Conservation (phyloP, 352 stramenopile species). For the Phytopythium aichiense region DNA sequence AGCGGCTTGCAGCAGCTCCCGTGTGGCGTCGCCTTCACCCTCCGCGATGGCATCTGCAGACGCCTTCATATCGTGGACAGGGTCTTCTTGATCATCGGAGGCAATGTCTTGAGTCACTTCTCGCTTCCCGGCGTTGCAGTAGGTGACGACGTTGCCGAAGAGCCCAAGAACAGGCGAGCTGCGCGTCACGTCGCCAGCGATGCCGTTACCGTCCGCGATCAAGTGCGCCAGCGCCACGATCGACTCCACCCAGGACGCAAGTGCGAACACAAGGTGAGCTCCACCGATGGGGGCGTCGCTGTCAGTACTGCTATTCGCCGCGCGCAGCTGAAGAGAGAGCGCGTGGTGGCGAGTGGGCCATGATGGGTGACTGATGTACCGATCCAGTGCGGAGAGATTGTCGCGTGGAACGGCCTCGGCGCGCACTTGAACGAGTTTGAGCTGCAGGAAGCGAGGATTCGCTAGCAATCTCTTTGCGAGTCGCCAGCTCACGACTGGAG, state of each 20-base stretch:
- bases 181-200: slow-evolving; percentile 48
- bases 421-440: slow-evolving; percentile 41
- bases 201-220: slow-evolving; percentile 33
- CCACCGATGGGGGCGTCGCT: neutral
- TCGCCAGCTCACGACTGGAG: slow-evolving; percentile 66
- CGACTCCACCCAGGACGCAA: slow-evolving; percentile 55
- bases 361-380: slow-evolving; percentile 43
- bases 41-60: neutral
- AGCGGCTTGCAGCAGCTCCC: slow-evolving; percentile 57
- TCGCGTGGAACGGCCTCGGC: slow-evolving; percentile 34
- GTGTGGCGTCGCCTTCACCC: slow-evolving; percentile 18
- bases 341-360: slow-evolving; percentile 40
- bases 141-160: slow-evolving; percentile 64
- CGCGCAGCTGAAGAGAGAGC: slow-evolving; percentile 14
- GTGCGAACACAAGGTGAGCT: slow-evolving; percentile 34
- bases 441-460: slow-evolving; percentile 37
- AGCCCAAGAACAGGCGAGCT: slow-evolving; percentile 45
- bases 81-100: neutral
- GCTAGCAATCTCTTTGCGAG: slow-evolving; percentile 51
- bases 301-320: neutral
- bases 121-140: slow-evolving; percentile 24
- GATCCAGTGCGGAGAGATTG: slow-evolving; percentile 53
- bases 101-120: neutral
- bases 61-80: neutral
- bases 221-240: slow-evolving; percentile 33